These are phyloP conservation scores for Cystobasidium slooffiae DNA, from an alignment of 1,284 basidiomycete genomes.

Conservation along the genomic window DNA sequence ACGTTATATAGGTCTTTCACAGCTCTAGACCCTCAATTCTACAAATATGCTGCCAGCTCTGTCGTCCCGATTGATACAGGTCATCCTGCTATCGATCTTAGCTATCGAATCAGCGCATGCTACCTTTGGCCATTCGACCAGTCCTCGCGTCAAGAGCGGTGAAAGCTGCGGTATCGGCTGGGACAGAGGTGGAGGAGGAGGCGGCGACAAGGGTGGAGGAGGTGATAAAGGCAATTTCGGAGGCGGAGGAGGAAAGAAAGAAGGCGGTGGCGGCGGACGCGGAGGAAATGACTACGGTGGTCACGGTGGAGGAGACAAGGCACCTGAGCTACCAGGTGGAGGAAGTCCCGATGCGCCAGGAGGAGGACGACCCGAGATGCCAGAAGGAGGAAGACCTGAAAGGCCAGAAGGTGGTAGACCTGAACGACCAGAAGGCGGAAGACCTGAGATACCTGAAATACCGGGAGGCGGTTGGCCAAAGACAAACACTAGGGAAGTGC, in stretches of 20 bases:
- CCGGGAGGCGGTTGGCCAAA: too few species aligned
- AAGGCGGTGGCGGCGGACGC: not conserved
- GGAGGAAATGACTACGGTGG: not conserved
- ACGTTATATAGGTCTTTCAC: too few species aligned
- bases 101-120: conserved; percentile 2
- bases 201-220: conserved; percentile 5
- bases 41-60: not conserved
- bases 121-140: not conserved
- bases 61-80: not conserved
- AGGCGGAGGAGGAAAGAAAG: not conserved
- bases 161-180: conserved; percentile 10
- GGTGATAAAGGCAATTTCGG: not conserved
- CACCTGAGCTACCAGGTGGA: too few species aligned
- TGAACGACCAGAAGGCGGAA: too few species aligned
- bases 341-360: too few species aligned
- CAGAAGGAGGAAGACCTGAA: too few species aligned
- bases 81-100: not conserved
- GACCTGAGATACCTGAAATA: too few species aligned
- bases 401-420: too few species aligned
- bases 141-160: conserved; percentile 9
- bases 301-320: too few species aligned
- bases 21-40: too few species aligned
- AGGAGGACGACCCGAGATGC: too few species aligned
- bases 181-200: conserved; percentile 15
- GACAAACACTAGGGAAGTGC: not conserved